Evolutionary conservation across 208 protist genomes (phyloP).

Genomic region (Trypanosoma congolense): DNA sequence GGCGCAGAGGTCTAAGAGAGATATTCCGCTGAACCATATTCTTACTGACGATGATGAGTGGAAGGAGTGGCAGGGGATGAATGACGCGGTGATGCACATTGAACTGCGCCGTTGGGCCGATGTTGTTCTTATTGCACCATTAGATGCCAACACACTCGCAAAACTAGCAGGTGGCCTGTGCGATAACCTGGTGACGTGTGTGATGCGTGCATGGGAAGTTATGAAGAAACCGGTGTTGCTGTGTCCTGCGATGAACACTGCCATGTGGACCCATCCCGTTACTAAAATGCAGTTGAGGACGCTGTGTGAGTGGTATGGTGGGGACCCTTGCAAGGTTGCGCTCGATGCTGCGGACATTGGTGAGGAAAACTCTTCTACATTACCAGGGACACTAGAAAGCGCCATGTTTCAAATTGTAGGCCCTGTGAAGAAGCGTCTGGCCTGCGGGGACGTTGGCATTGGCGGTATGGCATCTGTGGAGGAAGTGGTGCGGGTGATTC

Average conservation of each 20-base stretch:
- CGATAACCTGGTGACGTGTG: conserved; percentile 94
- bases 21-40: conserved; percentile 70
- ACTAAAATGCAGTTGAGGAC: conserved; percentile 72
- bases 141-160: conserved; percentile 96
- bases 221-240: conserved; percentile 88
- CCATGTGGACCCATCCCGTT: conserved; percentile 96
- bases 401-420: conserved; percentile 82
- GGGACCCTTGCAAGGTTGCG: background rate
- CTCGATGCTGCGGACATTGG: conserved; percentile 2
- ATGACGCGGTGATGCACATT: conserved; percentile 90
- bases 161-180: conserved; percentile 92
- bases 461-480: conserved; percentile 90
- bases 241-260: conserved; percentile 98
- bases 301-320: conserved; percentile 54
- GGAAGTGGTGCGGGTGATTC: conserved; percentile 63
- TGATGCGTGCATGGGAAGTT: conserved; percentile 94
- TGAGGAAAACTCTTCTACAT: background rate
- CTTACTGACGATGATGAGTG: conserved; percentile 84
- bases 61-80: conserved; percentile 75
- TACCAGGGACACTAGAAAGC: conserved; percentile 36
- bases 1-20: conserved; percentile 47
- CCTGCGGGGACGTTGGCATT: conserved; percentile 92
- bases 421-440: conserved; percentile 89
- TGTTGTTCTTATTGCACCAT: conserved; percentile 93
- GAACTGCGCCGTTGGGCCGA: conserved; percentile 94